Base-by-base conservation (phyloP, 2,329 filamentous ascomycete genomes). In the Talaromyces albobiverticillius region DNA sequence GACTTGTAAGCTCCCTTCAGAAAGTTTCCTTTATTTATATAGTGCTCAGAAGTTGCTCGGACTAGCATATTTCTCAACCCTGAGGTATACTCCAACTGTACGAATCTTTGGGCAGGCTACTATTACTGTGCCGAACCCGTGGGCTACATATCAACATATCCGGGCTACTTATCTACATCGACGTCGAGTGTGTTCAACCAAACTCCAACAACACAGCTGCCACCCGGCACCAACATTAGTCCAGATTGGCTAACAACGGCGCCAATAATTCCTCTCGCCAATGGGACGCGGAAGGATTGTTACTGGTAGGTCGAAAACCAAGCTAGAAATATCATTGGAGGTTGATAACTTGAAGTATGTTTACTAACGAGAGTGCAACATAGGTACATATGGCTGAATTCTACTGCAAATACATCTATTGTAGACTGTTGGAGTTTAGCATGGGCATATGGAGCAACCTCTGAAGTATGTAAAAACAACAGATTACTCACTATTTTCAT, bases 41-140 rank as follows among this genome's bases (percentile, higher is more conserved):
- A 9, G 14, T 46, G 20, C 9, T n/a, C 14, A 40, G 13, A 4
- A 20, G 18, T 23, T 25, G 3, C 4, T 13, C 4, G 8, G 7
- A 10, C 18, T 43, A 48, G 46, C 9, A 10, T n/a, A 10, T 48
- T 48, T 7, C 16, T 48, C 7, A 71, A 71, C 43, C 66, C 69
- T 1, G 59, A 55, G 16, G 58, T 66, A n/a, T 58, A 60, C 14
- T 51, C 26, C 13, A 58, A 59, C 25, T 70, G 67, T 52, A 51
- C 32, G 6, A 61, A 61, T 8, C 59, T 70, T 16, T 59, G 56
- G 54, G 36, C 53, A 10, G 57, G 57, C 11, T 51, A 64, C 32
- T 60, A 62, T 4, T 58, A 60, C 29, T 64, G 62, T 52, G 61
- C 64, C 34, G 34, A 48, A 9, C 29, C 46, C 11, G 46, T 48